Evolutionary conservation across 1,139 yeast genomes (phyloP).

Genomic region (Hanseniaspora gamundiae): DNA sequence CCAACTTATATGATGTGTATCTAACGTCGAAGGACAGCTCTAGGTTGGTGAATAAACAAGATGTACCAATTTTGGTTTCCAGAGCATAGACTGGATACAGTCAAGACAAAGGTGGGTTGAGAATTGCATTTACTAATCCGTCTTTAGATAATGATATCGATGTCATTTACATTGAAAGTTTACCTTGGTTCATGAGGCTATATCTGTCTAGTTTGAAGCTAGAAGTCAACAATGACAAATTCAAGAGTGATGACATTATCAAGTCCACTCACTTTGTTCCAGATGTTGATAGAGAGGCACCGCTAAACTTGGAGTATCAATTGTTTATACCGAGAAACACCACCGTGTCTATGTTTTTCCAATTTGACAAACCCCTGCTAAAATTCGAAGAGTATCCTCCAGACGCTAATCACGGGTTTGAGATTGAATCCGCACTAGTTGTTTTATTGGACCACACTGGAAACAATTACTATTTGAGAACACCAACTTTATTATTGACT

Average conservation of each 20-base stretch:
- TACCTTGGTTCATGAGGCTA: conserved; percentile 90
- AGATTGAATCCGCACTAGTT: conserved; percentile 80
- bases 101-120: conserved; percentile 80
- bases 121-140: conserved; percentile 66
- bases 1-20: conserved; percentile 29
- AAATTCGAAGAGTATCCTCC: conserved; percentile 93
- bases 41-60: conserved; percentile 23
- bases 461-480: conserved; percentile 49
- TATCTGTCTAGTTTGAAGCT: conserved; percentile 58
- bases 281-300: conserved; percentile 68
- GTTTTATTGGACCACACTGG: conserved; percentile 21
- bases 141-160: conserved; percentile 30
- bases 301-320: conserved; percentile 69
- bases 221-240: conserved; percentile 13
- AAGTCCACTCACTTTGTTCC: conserved; percentile 55
- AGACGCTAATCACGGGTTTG: conserved; percentile 97
- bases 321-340: conserved; percentile 53
- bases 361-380: conserved; percentile 78
- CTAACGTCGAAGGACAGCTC: conserved; percentile 30
- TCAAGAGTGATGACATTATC: conserved; percentile 26
- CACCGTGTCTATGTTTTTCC: conserved; percentile 53
- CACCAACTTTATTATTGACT: conserved; percentile 73
- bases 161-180: conserved; percentile 61
- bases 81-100: conserved; percentile 88
- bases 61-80: conserved; percentile 63